Percentiles rank a stretch among this genome's conserved stretches.
These are phyloP conservation scores for Clathrospora elynae DNA, from an alignment of 2,329 filamentous ascomycete species.

Conservation along the genomic window DNA sequence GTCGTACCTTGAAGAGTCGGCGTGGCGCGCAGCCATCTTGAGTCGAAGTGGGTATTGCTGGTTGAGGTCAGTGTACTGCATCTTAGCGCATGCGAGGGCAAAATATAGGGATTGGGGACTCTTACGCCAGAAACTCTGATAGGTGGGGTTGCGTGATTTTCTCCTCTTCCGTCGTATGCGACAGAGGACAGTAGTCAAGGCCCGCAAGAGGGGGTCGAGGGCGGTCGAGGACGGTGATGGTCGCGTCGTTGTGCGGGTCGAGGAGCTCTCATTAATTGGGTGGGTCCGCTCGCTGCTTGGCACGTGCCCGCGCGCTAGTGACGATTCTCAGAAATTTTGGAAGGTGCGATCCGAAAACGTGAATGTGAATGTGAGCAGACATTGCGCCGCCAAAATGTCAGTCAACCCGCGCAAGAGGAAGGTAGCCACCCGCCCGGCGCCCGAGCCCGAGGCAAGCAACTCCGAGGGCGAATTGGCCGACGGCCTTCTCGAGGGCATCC, in stretches of 20 bases:
- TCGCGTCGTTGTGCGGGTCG: constrained; percentile 3
- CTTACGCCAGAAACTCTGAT: no score
- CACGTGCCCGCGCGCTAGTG: constrained; percentile 21
- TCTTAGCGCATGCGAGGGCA: not conserved
- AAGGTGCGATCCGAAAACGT: constrained; percentile 10
- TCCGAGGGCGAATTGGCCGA: constrained; percentile 46
- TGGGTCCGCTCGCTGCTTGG: constrained; percentile 13
- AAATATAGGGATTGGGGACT: not conserved
- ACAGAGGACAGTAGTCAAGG: not conserved
- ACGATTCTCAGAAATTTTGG: constrained; percentile 29
- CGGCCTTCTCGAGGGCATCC: constrained; percentile 50
- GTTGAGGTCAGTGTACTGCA: constrained; percentile 15
- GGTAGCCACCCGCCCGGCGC: constrained; percentile 46
- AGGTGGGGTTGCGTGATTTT: no score
- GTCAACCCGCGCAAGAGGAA: constrained; percentile 59
- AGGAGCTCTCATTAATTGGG: constrained; percentile 8
- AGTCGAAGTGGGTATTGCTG: constrained; percentile 33
- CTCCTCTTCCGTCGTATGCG: no score
- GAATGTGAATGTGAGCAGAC: constrained; percentile 11
- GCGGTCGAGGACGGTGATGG: constrained; percentile 1
- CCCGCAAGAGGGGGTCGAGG: no score
- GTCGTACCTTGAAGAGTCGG: constrained; percentile 70
- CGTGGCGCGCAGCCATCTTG: constrained; percentile 62
- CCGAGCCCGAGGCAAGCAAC: constrained; percentile 32
- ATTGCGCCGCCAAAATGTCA: constrained; percentile 31